A percentile compares a stretch with the other conserved stretches of the same genome.
Conservation (phyloP, 306 rosid genomes). For the Cicer bijugum region DNA sequence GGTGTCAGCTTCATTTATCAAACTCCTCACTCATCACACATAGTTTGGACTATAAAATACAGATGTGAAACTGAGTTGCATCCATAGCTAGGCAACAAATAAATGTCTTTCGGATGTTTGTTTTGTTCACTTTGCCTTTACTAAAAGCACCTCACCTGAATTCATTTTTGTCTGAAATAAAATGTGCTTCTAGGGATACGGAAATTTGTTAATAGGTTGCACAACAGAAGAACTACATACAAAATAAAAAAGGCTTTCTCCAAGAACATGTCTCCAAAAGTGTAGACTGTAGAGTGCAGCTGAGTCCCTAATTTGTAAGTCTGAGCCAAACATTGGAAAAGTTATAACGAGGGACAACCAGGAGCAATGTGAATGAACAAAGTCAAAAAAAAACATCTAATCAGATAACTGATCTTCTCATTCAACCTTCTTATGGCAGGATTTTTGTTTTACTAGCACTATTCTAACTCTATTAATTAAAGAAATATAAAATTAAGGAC, state of each 20-base stretch:
- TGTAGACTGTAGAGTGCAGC: not conserved
- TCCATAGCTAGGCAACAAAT: conserved; percentile 13
- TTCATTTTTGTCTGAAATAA: not conserved
- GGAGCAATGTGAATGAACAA: not conserved
- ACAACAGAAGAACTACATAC: conserved; percentile 3
- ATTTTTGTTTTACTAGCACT: not conserved
- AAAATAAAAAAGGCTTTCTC: not conserved
- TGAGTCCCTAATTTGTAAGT: not conserved
- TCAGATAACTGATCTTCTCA: not conserved
- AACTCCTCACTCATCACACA: too few species aligned
- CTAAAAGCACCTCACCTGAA: conserved; percentile 6
- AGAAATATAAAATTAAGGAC: not conserved
- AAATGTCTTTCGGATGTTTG: conserved; percentile 19
- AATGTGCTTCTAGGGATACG: too few species aligned
- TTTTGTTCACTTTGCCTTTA: conserved; percentile 1
- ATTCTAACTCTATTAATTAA: not conserved
- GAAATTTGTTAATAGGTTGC: not conserved
- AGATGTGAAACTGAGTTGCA: conserved; percentile 2
- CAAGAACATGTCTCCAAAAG: not conserved
- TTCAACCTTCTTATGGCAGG: not conserved
- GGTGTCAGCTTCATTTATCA: conserved; percentile 1
- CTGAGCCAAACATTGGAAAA: not conserved
- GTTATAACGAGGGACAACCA: conserved; percentile 2
- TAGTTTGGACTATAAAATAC: not conserved
- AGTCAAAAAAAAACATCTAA: conserved; percentile 7